Evolutionary conservation across 345 rosid species (phyloP), one percentile per base, ranked within the genome.

Genomic region (Salix purpurea): DNA sequence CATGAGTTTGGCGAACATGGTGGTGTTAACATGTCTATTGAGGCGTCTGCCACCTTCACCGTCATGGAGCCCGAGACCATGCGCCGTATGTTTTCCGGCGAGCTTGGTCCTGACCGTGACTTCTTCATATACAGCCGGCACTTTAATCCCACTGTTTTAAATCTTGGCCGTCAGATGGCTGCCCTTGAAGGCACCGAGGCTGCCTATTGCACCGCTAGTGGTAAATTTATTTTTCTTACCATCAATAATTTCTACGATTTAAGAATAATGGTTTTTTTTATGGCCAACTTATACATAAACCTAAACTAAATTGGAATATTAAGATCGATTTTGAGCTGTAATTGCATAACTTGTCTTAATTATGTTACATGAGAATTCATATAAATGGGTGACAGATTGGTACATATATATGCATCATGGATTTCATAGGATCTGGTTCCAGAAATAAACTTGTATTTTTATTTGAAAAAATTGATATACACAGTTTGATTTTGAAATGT

Each of bases 1-100:
- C 98, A 96, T 79, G 97, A 91, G 79, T 96, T 96, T 68, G 99
- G 98, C 7, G 98, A 96, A 78, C 98, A 96, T 67, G 99, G 99
- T 62, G 99, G 98, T 36, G 99, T 91, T 44, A 96, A 96, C 85
- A 96, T 94, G 98, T 96, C 99, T 1, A 96, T 92, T 69, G 99
- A 96, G 82, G 97, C 98, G 62, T 96, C 98, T n/a, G 99, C 97
- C 76, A 92, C 97, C 71, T 96, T 96, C 91, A 93, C 98, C 61
- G 99, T 92, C 78, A 93, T 96, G 97, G 99, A 96, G 83, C 92
- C 99, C 0, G 98, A 92, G 36, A 96, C 97, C 66, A 91, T 96
- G 98, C 84, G 89, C 66, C 91, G 94, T 39, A 88, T 96, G 94
- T 96, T 96, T 84, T 1, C 95, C 75, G 97, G 98, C 40, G 98